Evolutionary conservation across 441 rosid genomes (phyloP), one percentile per base, ranked within the genome.

Genomic region (Melianthus villosus): DNA sequence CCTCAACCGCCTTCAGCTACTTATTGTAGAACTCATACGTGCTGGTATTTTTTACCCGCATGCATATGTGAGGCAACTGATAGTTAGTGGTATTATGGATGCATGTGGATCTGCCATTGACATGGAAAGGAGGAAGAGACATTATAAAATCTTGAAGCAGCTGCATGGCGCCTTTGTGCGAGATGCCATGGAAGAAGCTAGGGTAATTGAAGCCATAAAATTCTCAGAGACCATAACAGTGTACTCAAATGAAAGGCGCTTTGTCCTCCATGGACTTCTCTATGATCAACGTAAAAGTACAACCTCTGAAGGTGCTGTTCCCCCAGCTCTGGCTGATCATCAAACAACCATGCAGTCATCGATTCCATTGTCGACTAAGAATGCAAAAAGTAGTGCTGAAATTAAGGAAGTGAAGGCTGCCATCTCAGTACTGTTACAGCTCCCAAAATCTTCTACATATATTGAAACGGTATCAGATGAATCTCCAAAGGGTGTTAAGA

Each of bases 31-130:
- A 57, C 94, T 92, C 42, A 51, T 78, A 44, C 78, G 66, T 3
- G 68, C 76, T 60, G 96, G 99, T 39, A 73, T 92, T 37, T 86
- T 92, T 54, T 65, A 66, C 39, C 99, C 99, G 28, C 81, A 69
- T 41, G 87, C 93, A 59, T 92, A 92, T 53, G 99, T 69, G 38
- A 75, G 97, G 57, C 97, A 86, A 69, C 79, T 92, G 32, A 60
- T 86, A 46, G 67, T 81, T 59, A 73, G 99, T 64, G 99, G 97
- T 46, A 79, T 77, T 52, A 68, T 79, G 61, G 96, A 87, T 67
- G 23, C 35, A 38, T 61, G 54, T 40, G 65, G 64, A 40, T 61
- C 79, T 36, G 44, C 45, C 30, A 59, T 45, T 50, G 80, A 79
- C 36, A 42, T 51, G 49, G 73, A 64, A 46, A 77, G 76, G 34